Conservation (phyloP, 2,329 filamentous ascomycete genomes). For the Aspergillus candidus region DNA sequence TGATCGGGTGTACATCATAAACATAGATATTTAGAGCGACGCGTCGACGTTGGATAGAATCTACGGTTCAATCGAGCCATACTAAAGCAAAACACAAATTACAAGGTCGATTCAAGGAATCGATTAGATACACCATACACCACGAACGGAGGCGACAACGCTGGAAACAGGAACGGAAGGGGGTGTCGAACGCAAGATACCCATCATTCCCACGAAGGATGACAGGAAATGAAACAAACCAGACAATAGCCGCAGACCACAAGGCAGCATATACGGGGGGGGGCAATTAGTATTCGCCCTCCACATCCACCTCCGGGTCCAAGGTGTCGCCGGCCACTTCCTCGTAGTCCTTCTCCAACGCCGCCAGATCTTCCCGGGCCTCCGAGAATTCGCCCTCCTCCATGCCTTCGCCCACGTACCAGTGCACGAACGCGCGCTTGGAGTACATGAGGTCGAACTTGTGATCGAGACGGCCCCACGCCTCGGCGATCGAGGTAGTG, state of each 20-base stretch:
- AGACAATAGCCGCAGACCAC: constrained; percentile 1
- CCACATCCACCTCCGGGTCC: constrained; percentile 53
- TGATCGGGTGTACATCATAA: constrained; percentile 5
- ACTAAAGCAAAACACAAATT: too few relatives aligned
- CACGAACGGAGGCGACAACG: constrained; percentile 5
- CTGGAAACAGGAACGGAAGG: constrained; percentile 18
- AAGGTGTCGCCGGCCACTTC: constrained; percentile 70
- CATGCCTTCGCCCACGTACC: constrained; percentile 84
- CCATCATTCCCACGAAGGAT: constrained; percentile 9
- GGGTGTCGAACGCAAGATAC: constrained; percentile 19
- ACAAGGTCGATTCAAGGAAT: too few relatives aligned
- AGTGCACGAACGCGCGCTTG: constrained; percentile 65
- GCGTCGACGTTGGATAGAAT: constrained; percentile 1
- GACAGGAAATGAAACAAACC: constrained; percentile 14
- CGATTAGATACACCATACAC: too few relatives aligned
- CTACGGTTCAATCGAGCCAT: too few relatives aligned
- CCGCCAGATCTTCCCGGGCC: constrained; percentile 77
- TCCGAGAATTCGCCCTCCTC: constrained; percentile 87
- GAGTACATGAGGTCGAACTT: constrained; percentile 67
- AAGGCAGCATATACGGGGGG: background rate
- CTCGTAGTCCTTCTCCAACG: constrained; percentile 80
- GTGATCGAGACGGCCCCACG: constrained; percentile 58
- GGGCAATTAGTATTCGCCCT: constrained; percentile 29
- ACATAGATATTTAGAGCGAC: constrained; percentile 5
- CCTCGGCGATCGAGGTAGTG: constrained; percentile 61